phyloP scores from a whole-genome alignment of 2,329 filamentous ascomycete genomes.

The Xylaria sp. region DNA sequence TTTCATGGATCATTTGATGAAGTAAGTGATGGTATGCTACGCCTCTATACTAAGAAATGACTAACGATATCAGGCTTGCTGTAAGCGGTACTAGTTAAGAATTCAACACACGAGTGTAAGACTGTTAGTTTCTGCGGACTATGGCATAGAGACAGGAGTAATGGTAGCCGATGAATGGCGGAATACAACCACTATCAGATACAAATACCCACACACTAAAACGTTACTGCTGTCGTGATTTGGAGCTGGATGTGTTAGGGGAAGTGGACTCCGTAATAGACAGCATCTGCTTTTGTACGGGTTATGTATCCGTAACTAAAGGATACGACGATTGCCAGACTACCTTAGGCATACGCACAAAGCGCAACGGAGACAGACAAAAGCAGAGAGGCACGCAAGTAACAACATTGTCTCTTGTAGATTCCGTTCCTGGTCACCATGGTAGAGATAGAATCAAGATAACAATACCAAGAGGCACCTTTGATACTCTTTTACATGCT shows the following conservation, averaged over 20 bases:
- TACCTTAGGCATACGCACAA: no score
- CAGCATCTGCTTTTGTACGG: not conserved
- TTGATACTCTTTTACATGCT: no score
- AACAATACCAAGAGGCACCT: no score
- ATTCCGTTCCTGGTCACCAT: no score
- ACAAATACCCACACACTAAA: conserved; percentile 11
- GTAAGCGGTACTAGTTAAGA: conserved; percentile 66
- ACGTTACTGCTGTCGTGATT: not conserved
- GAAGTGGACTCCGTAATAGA: not conserved
- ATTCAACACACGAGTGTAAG: not conserved
- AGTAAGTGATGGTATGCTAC: conserved; percentile 64
- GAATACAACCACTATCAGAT: conserved; percentile 8
- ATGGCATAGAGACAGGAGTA: not conserved
- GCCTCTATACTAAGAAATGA: not conserved
- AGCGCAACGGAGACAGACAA: no score
- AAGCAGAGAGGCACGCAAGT: no score
- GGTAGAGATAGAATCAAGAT: no score
- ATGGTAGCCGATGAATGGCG: conserved; percentile 4
- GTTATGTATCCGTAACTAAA: not conserved
- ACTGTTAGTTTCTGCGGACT: not conserved
- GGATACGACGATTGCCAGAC: no score
- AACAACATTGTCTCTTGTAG: no score
- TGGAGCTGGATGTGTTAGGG: not conserved
- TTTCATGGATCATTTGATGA: conserved; percentile 99
- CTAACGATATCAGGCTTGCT: conserved; percentile 51